A percentile compares a stretch with the other conserved stretches of the same genome.
Conservation (phyloP, 106 monocot genomes). For the Dioscorea zingiberensis region DNA sequence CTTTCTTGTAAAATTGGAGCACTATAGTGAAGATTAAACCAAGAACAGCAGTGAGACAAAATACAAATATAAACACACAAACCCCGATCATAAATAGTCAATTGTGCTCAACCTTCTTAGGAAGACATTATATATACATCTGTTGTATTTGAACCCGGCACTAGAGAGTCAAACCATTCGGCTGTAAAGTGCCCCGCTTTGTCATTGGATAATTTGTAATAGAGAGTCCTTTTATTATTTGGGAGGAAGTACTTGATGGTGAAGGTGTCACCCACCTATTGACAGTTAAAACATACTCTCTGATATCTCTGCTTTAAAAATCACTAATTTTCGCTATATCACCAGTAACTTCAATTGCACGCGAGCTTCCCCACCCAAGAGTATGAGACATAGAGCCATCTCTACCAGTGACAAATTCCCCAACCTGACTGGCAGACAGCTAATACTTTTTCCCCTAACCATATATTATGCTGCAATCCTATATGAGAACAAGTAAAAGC, state of each 20-base stretch:
- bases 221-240: conserved; percentile 57
- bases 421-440: conserved; percentile 90
- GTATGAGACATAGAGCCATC: conserved; percentile 80
- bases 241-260: conserved; percentile 91
- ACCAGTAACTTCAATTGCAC: conserved; percentile 76
- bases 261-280: conserved; percentile 29
- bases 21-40: not conserved
- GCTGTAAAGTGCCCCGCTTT: conserved; percentile 77
- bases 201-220: conserved; percentile 92
- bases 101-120: conserved; percentile 65
- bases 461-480: not conserved
- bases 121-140: conserved; percentile 71
- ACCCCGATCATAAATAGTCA: conserved; percentile 8
- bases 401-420: conserved; percentile 57
- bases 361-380: conserved; percentile 91
- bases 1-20: not conserved
- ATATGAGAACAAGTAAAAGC: too few species aligned
- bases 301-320: conserved; percentile 68
- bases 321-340: conserved; percentile 54
- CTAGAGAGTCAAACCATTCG: conserved; percentile 92
- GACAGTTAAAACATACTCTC: conserved; percentile 67
- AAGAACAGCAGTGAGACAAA: too few species aligned
- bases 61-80: not conserved
- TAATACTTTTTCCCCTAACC: not conserved
- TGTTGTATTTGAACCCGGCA: conserved; percentile 57